phyloP scores from a whole-genome alignment of 345 rosid species.

The Gossypium stocksii region DNA sequence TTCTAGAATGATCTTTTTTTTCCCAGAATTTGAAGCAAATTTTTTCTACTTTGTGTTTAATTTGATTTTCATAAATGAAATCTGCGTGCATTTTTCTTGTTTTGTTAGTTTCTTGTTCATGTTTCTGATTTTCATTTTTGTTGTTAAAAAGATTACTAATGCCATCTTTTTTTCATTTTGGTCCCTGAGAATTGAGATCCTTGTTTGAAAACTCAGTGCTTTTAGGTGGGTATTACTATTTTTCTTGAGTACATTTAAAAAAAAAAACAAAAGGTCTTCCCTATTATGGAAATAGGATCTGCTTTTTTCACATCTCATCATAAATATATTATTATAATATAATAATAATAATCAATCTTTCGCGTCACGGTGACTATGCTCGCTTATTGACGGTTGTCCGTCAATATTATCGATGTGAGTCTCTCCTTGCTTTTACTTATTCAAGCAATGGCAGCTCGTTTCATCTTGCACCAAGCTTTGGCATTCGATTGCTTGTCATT shows the following conservation, averaged over 20 bases:
- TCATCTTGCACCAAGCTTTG: no score
- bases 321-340: conserved; percentile 20
- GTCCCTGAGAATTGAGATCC: conserved; percentile 29
- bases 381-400: no score
- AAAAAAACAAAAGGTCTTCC: conserved; percentile 33
- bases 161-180: background rate
- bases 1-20: conserved; percentile 18
- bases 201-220: conserved; percentile 37
- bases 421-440: no score
- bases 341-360: no score
- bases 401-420: no score
- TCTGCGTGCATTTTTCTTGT: background rate
- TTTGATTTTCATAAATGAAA: background rate
- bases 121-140: background rate
- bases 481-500: no score
- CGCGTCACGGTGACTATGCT: no score
- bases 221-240: conserved; percentile 34
- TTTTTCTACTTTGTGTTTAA: background rate
- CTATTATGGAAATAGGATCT: conserved; percentile 59
- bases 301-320: conserved; percentile 47
- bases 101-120: background rate
- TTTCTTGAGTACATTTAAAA: conserved; percentile 31
- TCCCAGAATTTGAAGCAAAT: conserved; percentile 16
- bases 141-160: conserved; percentile 17
- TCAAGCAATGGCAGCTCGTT: no score